Evolutionary conservation across 2,329 filamentous ascomycete species (phyloP).

Genomic region (Cladobotryum protrusum): DNA sequence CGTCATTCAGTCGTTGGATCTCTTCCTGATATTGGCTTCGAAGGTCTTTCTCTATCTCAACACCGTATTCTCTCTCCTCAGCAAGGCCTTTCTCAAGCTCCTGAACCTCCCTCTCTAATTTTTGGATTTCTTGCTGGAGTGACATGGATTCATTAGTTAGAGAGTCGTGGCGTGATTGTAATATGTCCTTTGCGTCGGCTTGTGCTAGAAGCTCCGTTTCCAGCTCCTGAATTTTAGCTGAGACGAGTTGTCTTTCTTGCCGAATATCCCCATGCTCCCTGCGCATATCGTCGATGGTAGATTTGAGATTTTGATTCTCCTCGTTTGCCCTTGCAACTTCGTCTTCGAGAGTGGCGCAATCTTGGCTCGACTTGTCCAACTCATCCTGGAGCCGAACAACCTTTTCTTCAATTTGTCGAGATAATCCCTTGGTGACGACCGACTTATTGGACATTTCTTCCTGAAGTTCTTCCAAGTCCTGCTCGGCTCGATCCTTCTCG

Average conservation of each 20-base stretch:
- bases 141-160: conserved; percentile 58
- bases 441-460: conserved; percentile 77
- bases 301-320: conserved; percentile 40
- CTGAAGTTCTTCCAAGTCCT: conserved; percentile 59
- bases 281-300: conserved; percentile 37
- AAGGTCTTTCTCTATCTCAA: conserved; percentile 56
- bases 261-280: conserved; percentile 22
- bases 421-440: conserved; percentile 66
- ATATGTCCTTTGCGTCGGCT: conserved; percentile 60
- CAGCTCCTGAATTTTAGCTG: conserved; percentile 47
- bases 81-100: conserved; percentile 44
- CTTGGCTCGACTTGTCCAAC: conserved; percentile 46
- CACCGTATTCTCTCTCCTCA: conserved; percentile 50
- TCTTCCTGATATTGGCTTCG: conserved; percentile 38
- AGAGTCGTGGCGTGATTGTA: conserved; percentile 63
- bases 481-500: conserved; percentile 52
- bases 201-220: conserved; percentile 54
- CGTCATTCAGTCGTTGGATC: conserved; percentile 46
- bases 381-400: conserved; percentile 60
- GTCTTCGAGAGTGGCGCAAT: conserved; percentile 46
- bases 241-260: conserved; percentile 9
- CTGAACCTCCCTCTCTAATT: conserved; percentile 39
- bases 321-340: conserved; percentile 41
- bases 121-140: conserved; percentile 58
- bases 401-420: conserved; percentile 69